Conservation (phyloP, 2,329 filamentous ascomycete species). For the Chaetomium globosum region DNA sequence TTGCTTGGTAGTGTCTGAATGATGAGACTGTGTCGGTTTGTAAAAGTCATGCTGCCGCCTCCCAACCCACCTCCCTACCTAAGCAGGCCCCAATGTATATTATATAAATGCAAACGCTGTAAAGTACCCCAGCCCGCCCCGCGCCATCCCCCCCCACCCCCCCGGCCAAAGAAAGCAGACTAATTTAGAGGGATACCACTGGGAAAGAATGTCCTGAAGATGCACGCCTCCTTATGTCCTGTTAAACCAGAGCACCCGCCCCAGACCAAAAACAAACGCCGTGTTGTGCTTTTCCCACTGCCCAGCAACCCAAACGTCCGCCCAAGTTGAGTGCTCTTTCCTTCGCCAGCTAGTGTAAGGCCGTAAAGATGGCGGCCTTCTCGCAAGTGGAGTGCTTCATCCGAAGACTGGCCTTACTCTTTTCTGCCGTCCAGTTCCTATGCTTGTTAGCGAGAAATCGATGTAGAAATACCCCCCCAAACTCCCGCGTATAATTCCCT, state of each 20-base stretch:
- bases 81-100: not conserved
- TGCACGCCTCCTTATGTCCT: not conserved
- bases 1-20: not conserved
- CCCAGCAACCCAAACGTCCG: too few relatives aligned
- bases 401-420: not conserved
- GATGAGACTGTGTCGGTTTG: not conserved
- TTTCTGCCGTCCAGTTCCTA: not conserved
- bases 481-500: too few relatives aligned
- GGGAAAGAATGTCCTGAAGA: not conserved
- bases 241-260: not conserved
- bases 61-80: not conserved
- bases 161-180: not conserved
- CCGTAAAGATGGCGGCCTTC: too few relatives aligned
- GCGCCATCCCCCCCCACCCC: not conserved
- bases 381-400: not conserved
- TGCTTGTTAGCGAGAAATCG: not conserved
- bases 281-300: not conserved
- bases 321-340: too few relatives aligned
- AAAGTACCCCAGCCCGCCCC: too few relatives aligned
- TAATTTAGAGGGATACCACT: not conserved
- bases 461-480: not conserved
- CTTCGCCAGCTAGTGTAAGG: too few relatives aligned
- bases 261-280: not conserved
- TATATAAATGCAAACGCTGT: not conserved
- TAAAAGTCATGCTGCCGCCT: not conserved